Evolutionary conservation across 2,329 filamentous ascomycete species (phyloP).

Genomic region (Gyromitra esculenta): DNA sequence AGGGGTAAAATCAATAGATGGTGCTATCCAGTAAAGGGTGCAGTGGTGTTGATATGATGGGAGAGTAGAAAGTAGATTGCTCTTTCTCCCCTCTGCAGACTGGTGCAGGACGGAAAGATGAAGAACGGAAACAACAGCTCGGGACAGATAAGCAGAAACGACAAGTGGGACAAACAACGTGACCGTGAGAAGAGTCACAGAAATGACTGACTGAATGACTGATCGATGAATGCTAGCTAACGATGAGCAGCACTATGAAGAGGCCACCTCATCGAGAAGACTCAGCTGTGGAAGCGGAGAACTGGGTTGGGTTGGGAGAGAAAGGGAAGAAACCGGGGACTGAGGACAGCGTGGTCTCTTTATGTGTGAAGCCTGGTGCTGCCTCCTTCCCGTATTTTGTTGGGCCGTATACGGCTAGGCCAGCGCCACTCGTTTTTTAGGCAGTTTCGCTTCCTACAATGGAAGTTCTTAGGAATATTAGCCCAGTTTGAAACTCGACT

Average conservation of each 20-base stretch:
- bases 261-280: conserved; percentile 50
- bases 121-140: conserved; percentile 42
- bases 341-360: conserved; percentile 52
- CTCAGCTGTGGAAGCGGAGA: conserved; percentile 46
- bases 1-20: conserved; percentile 19
- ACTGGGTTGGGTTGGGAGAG: conserved; percentile 42
- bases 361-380: conserved; percentile 51
- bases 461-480: conserved; percentile 33
- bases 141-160: conserved; percentile 41
- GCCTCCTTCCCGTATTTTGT: conserved; percentile 23
- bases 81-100: conserved; percentile 37
- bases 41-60: not conserved
- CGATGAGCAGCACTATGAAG: conserved; percentile 41
- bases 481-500: conserved; percentile 36
- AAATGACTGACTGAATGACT: conserved; percentile 38
- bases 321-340: conserved; percentile 45
- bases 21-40: conserved; percentile 11
- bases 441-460: conserved; percentile 33
- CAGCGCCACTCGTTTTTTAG: conserved; percentile 43
- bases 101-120: conserved; percentile 43
- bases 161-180: conserved; percentile 42
- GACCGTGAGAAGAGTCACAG: conserved; percentile 49
- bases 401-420: conserved; percentile 35
- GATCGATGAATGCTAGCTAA: conserved; percentile 28
- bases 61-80: conserved; percentile 16